Conservation (phyloP, 495 filamentous ascomycete genomes). For the Hypoxylon trugodes region DNA sequence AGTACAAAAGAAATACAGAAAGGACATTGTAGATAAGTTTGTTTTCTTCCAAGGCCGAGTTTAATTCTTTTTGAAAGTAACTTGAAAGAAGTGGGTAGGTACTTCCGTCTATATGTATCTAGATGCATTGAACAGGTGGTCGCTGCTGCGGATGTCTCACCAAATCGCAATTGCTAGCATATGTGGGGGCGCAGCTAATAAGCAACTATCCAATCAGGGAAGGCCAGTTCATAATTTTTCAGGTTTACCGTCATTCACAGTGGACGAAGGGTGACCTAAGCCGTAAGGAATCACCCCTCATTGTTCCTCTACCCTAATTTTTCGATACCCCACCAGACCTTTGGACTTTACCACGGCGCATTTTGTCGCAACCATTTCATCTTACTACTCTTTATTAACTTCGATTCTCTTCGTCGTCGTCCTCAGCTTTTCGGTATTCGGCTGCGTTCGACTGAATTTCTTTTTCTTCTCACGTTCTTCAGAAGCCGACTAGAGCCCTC, state of each 20-base stretch:
- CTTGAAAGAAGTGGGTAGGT: not conserved
- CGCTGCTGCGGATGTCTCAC: not conserved
- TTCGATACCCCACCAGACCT: constrained; percentile 32
- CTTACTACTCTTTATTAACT: not conserved
- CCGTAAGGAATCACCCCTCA: constrained; percentile 32
- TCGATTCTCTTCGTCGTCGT: constrained; percentile 17
- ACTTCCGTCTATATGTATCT: not conserved
- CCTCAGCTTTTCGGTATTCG: constrained; percentile 28
- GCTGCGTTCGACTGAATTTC: not conserved
- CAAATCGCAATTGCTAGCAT: not conserved
- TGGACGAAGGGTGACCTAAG: constrained; percentile 26
- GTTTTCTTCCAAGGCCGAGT: too few species aligned
- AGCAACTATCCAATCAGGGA: constrained; percentile 24
- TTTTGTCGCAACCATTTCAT: constrained; percentile 29
- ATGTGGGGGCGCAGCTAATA: not conserved
- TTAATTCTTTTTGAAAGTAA: too few species aligned
- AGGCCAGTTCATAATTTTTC: constrained; percentile 31
- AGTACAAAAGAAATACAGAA: too few species aligned
- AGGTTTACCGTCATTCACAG: constrained; percentile 21
- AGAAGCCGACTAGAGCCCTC: constrained; percentile 18
- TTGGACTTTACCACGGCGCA: constrained; percentile 26
- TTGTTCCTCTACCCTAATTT: constrained; percentile 37
- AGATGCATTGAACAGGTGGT: not conserved
- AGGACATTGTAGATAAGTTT: too few species aligned
- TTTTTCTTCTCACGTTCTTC: not conserved